Conservation (phyloP, 257 asterid genomes). For the Nicotiana noctiflora region DNA sequence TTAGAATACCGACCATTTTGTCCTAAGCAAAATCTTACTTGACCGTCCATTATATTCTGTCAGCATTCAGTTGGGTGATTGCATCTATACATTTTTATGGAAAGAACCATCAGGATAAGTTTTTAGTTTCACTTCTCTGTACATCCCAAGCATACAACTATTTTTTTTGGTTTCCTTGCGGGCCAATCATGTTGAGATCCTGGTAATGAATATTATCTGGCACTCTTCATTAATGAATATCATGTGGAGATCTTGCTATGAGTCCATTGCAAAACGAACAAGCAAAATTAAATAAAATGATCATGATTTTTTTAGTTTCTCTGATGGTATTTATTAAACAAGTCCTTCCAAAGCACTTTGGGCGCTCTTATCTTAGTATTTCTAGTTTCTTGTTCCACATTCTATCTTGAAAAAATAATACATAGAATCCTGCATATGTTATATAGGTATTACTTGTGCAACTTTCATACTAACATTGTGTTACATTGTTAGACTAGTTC, state of each 20-base stretch:
- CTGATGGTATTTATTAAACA: not conserved
- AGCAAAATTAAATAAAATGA: not conserved
- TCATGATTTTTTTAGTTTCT: not conserved
- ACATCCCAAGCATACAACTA: not conserved
- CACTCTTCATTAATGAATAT: not conserved
- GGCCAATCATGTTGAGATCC: not conserved
- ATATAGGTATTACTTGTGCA: not conserved
- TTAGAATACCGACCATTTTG: not conserved
- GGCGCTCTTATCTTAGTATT: not conserved
- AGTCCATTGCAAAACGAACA: not conserved
- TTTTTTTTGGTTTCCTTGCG: not conserved
- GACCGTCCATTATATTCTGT: not conserved
- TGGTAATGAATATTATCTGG: not conserved
- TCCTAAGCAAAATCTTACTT: not conserved
- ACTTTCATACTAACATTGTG: not conserved
- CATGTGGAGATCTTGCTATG: not conserved
- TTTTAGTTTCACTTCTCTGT: not conserved
- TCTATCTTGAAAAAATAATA: not conserved
- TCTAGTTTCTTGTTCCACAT: slow-evolving; percentile 4
- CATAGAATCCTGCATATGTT: not conserved
- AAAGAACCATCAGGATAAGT: not conserved
- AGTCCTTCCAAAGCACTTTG: not conserved
- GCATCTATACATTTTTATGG: not conserved
- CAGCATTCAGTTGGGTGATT: not conserved
- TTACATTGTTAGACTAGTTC: not conserved